Evolutionary conservation across 176 grass and related monocot genomes (phyloP), one percentile per base, ranked within the genome.

Genomic region (Elaeis guineensis): DNA sequence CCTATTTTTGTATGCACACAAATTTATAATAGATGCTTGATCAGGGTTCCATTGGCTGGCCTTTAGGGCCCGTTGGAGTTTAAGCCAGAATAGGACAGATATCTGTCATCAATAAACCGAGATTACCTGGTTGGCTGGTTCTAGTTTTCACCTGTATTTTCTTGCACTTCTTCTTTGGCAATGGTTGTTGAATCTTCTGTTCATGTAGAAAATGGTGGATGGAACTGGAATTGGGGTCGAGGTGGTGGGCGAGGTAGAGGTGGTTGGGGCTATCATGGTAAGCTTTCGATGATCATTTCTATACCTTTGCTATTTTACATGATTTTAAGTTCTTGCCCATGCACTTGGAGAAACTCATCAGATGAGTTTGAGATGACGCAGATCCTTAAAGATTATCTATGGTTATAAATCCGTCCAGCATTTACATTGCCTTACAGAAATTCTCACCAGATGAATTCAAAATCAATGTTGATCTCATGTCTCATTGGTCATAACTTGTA

Each of bases 151-250:
- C 16, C 15, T 16, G 29, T 5, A 59, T 59, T 23, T 59, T 39
- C 35, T 25, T 21, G 39, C 17, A 51, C 5, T 26, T 48, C 7
- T 52, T 19, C 16, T 24, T 53, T 17, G 3, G 25, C 19, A 30
- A 30, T 30, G 28, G 1, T 55, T 69, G 8, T 60, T 53, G 71
- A 30, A 58, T 70, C 24, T 30, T 59, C 52, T 71, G 70, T 22
- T 23, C 18, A 26, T 55, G 63, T 16, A 90, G 87, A 90, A 86
- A 90, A 90, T 77, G 87, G 82, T 71, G 84, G 84, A 51, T 87
- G 81, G 66, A 87, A 50, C 63, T 52, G 2, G 16, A 25, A 51
- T 73, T 73, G 82, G 74, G 84, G 84, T 19, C 58, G 75, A 16
- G 78, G 82, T 71, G 82, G 78, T 52, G 85, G 78, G 49, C 79